These are phyloP conservation scores for Drechmeria coniospora DNA, from an alignment of 2,329 filamentous ascomycete species.

Conservation along the genomic window DNA sequence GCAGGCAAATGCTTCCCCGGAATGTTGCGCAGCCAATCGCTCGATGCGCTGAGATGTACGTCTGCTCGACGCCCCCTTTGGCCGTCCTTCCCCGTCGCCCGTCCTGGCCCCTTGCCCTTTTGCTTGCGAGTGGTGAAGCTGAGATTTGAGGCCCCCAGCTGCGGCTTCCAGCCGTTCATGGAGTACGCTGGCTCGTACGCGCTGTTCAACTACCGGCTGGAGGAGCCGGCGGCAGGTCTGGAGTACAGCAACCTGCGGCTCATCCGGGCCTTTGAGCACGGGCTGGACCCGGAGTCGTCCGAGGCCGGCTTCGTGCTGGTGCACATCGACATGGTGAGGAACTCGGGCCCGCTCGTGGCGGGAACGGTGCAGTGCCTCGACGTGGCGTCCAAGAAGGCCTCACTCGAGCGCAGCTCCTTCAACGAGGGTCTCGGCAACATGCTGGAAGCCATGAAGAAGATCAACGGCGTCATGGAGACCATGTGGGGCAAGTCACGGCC, in stretches of 20 bases:
- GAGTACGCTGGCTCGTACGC: conserved; percentile 61
- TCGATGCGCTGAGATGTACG: conserved; percentile 72
- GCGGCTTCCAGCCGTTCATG: conserved; percentile 84
- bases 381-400: conserved; percentile 15
- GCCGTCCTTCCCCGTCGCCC: no score
- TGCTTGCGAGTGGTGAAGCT: no score
- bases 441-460: conserved; percentile 42
- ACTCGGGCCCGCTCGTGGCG: conserved; percentile 63
- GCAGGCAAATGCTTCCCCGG: conserved; percentile 54
- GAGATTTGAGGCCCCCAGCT: no score
- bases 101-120: no score
- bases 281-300: conserved; percentile 71
- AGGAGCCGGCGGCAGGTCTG: conserved; percentile 39
- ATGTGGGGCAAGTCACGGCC: conserved; percentile 91
- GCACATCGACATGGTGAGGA: conserved; percentile 87
- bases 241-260: conserved; percentile 59
- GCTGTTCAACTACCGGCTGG: conserved; percentile 50
- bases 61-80: conserved; percentile 14
- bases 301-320: conserved; percentile 95
- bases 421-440: conserved; percentile 49
- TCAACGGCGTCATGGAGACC: conserved; percentile 68
- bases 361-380: conserved; percentile 56
- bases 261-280: conserved; percentile 81
- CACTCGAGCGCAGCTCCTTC: conserved; percentile 35
- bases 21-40: conserved; percentile 70